phyloP scores from a whole-genome alignment of 345 rosid genomes.

The Nasturtium officinale region DNA sequence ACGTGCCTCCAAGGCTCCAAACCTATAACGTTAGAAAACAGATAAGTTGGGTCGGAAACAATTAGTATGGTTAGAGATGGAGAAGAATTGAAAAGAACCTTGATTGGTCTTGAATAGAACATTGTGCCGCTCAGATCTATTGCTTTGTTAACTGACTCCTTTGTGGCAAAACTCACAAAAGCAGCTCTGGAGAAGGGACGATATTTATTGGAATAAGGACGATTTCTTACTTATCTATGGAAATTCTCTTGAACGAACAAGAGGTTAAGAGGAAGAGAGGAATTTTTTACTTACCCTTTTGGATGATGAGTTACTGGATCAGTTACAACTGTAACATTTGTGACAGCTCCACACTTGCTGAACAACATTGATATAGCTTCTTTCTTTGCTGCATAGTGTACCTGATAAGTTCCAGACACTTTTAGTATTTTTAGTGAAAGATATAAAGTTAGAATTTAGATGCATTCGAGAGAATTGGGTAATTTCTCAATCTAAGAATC shows the following conservation, averaged over 20 bases:
- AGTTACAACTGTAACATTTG: constrained; percentile 32
- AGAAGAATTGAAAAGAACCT: constrained; percentile 35
- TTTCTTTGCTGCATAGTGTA: constrained; percentile 46
- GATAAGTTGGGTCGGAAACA: neutral
- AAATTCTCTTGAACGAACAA: constrained; percentile 7
- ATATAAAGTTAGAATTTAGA: neutral
- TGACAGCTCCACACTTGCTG: constrained; percentile 46
- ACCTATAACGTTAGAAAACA: constrained; percentile 21
- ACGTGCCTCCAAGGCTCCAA: neutral
- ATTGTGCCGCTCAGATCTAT: constrained; percentile 37
- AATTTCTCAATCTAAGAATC: neutral
- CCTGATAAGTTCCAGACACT: constrained; percentile 36
- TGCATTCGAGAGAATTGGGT: constrained; percentile 9
- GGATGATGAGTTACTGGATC: constrained; percentile 36
- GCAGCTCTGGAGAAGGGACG: constrained; percentile 39
- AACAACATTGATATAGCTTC: constrained; percentile 46
- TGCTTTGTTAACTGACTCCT: constrained; percentile 46
- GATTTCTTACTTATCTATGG: neutral
- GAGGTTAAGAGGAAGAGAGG: constrained; percentile 7
- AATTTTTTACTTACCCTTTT: constrained; percentile 32
- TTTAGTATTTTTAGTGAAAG: neutral
- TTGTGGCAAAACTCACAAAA: constrained; percentile 44
- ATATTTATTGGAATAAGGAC: neutral
- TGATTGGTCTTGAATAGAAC: constrained; percentile 45
- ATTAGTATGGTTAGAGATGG: neutral